Evolutionary conservation across 768 basidiomycete genomes (phyloP).

Genomic region (Trametes cubensis): DNA sequence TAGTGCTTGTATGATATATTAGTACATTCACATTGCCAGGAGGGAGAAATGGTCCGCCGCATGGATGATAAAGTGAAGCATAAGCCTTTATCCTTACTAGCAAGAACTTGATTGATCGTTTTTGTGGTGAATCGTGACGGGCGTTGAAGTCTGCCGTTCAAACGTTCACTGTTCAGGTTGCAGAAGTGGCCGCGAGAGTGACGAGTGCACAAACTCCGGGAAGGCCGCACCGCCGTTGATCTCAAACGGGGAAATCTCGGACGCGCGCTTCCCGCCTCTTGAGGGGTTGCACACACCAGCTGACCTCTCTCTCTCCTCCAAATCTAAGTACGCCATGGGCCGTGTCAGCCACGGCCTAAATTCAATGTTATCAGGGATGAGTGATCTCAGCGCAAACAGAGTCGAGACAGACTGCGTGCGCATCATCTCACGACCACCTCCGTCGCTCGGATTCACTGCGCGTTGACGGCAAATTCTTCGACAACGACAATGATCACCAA

Average conservation of each 20-base stretch:
- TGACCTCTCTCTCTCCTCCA: neutral
- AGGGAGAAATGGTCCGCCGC: too few relatives aligned
- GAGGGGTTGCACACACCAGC: neutral
- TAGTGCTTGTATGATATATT: too few relatives aligned
- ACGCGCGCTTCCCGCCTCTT: neutral
- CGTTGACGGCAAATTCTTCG: neutral
- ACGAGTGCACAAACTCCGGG: slow-evolving; percentile 5
- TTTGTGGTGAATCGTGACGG: too few relatives aligned
- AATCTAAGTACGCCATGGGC: too few relatives aligned
- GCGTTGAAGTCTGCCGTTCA: too few relatives aligned
- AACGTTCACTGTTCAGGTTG: too few relatives aligned
- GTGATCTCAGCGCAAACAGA: neutral
- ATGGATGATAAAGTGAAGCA: too few relatives aligned
- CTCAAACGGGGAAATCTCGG: slow-evolving; percentile 14
- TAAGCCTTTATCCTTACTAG: too few relatives aligned
- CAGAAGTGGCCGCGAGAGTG: too few relatives aligned
- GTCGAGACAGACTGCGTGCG: neutral
- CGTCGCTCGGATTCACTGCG: neutral
- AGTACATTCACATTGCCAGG: too few relatives aligned
- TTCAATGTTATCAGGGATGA: neutral
- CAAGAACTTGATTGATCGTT: too few relatives aligned
- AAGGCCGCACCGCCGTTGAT: slow-evolving; percentile 4
- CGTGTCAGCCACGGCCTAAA: neutral
- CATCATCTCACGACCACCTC: neutral
- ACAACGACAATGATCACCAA: slow-evolving; percentile 28